Base-by-base conservation (phyloP, 495 filamentous ascomycete genomes). In the Daldinia decipiens region DNA sequence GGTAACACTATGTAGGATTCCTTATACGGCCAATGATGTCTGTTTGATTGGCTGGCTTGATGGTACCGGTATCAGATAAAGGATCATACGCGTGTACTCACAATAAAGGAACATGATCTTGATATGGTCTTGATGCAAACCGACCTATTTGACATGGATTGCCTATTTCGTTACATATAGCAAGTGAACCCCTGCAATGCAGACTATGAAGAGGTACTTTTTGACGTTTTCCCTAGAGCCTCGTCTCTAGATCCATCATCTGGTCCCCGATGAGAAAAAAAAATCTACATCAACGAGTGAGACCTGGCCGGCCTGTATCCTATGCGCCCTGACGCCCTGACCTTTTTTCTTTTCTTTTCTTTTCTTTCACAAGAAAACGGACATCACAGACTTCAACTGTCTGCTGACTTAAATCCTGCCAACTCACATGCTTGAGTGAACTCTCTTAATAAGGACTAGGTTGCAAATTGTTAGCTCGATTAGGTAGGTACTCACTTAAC, bases 361-460 rank as follows among this genome's bases (percentile, higher is more conserved):
- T 47, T 3, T 47, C 2, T 47, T 19, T 3, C 7, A 11, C 17
- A 47, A 21, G 7, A 1, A 21, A 47, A 47, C 17, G 9, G 17
- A 47, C 43, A 6, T 47, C 6, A 7, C 5, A 24, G 17, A 47
- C n/a, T 9, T 47, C 9, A n/a, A 29, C 52, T 27, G 9, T 51
- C 15, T 31, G 5, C 15, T 26, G 9, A 6, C n/a, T 34, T 26
- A 13, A 24, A 39, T 5, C 31, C 45, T 4, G 52, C 43, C 1
- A 55, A 34, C 36, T 65, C 58, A 13, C 76, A 78, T 4, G 72
- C 74, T 57, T 61, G 71, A 9, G 70, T 73, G 54, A 79, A 79
- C 60, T 76, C 75, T 34, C 31, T 45, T 21, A 79, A n/a, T 19
- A 79, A 58, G n/a, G 67, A 72, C 75, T 79, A 71, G 17, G 2